These are phyloP conservation scores for Ulvella scutata DNA, from an alignment of 139 green algal genomes.

Conservation along the genomic window DNA sequence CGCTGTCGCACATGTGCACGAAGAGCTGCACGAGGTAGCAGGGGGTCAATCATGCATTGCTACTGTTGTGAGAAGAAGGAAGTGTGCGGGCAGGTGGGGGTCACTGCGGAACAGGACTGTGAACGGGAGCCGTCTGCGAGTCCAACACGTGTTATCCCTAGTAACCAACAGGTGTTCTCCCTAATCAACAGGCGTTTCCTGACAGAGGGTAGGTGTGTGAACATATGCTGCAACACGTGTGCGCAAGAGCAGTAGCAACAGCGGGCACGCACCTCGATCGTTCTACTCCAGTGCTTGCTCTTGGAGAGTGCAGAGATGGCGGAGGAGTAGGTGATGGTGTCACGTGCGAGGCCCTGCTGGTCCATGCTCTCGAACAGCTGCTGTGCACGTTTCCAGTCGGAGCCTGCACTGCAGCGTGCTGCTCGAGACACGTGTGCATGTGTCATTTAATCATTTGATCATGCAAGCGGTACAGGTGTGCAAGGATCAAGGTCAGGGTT, in stretches of 20 bases:
- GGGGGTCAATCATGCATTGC: background rate
- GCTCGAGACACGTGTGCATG: background rate
- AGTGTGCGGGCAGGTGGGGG: background rate
- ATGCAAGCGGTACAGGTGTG: no score
- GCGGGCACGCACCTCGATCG: slow-evolving; percentile 14
- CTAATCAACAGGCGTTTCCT: background rate
- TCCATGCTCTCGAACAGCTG: slow-evolving; percentile 63
- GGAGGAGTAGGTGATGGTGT: slow-evolving; percentile 81
- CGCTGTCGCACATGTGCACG: slow-evolving; percentile 8
- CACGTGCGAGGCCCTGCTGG: slow-evolving; percentile 32
- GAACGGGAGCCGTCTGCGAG: no score
- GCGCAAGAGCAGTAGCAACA: no score
- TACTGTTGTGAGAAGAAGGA: background rate
- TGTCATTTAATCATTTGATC: background rate
- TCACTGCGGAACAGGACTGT: background rate
- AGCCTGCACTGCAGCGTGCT: slow-evolving; percentile 16
- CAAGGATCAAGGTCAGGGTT: no score
- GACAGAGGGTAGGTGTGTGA: background rate
- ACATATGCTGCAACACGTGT: background rate
- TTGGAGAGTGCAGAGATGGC: slow-evolving; percentile 68
- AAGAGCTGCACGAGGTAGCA: background rate
- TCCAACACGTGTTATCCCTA: no score
- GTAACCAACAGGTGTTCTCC: no score
- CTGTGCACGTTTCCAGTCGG: slow-evolving; percentile 63
- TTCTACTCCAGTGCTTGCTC: slow-evolving; percentile 58